phyloP scores from a whole-genome alignment of 768 basidiomycete species.

The Lactarius hatsudake region DNA sequence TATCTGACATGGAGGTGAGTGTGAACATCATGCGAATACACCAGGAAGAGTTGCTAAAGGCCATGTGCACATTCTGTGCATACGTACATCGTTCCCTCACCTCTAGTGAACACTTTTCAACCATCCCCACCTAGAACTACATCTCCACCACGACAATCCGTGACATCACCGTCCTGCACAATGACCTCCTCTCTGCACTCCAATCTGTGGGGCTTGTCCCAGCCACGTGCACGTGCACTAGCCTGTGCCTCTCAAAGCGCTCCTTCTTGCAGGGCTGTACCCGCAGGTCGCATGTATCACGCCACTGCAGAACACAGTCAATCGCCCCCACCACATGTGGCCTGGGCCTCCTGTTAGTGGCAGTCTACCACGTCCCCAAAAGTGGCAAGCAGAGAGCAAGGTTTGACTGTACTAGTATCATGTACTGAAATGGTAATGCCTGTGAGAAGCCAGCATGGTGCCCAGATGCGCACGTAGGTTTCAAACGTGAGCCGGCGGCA shows the following conservation, averaged over 20 bases:
- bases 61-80: constrained; percentile 64
- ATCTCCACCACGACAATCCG: constrained; percentile 71
- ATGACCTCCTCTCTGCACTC: constrained; percentile 73
- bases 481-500: too few relatives aligned
- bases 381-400: too few relatives aligned
- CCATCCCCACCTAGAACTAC: constrained; percentile 59
- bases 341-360: too few relatives aligned
- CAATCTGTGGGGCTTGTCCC: constrained; percentile 68
- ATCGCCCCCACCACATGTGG: constrained; percentile 28
- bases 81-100: constrained; percentile 42
- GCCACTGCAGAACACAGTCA: constrained; percentile 67
- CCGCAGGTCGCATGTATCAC: constrained; percentile 76
- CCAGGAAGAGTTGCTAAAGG: constrained; percentile 44
- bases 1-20: too few relatives aligned
- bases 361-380: too few relatives aligned
- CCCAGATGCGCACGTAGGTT: too few relatives aligned
- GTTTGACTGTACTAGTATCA: too few relatives aligned
- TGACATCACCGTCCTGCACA: constrained; percentile 73
- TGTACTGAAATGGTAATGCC: too few relatives aligned
- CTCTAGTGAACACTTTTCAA: background rate
- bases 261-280: constrained; percentile 85
- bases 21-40: constrained; percentile 39
- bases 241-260: constrained; percentile 74
- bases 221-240: constrained; percentile 58
- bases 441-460: too few relatives aligned